Evolutionary conservation across 495 filamentous ascomycete genomes (phyloP), one percentile per base, ranked within the genome.

Genomic region (Tuber magnatum): DNA sequence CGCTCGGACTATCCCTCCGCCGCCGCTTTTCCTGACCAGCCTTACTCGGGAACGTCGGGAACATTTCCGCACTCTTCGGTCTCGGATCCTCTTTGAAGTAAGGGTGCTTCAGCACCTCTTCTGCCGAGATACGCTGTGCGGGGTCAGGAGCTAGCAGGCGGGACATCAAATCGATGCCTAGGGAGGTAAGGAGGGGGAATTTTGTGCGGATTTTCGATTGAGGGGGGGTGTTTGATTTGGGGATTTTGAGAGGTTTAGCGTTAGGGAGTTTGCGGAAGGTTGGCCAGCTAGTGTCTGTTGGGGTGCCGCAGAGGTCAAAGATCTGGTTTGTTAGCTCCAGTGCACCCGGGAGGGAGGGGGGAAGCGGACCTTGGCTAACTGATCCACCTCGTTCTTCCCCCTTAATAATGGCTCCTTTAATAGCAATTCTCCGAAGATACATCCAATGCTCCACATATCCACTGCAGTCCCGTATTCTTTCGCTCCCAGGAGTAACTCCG

Each of bases 361-460:
- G 75, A 80, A 86, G 87, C 83, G 88, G 89, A 75, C 77, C 61
- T 79, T 79, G 22, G 88, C 88, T 4, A 92, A 84, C 81, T 97
- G 90, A 82, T 97, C 94, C 46, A 97, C 94, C 83, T 98, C 95
- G 84, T 95, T 97, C 83, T 92, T 94, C 48, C 95, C 95, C 83
- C 95, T 93, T 1, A 99, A 84, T 39, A 98, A 83, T 4, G 94
- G 93, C 75, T 94, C 90, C 74, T 93, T 93, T 71, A 88, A 90
- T 6, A 97, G 86, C 9, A 99, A 88, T 84, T 99, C 94, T 73
- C 91, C 95, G 83, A 99, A 97, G 81, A 99, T 95, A 85, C 95
- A 99, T 20, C 95, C 95, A 14, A 97, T 85, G 84, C 92, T 94
- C 95, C 95, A 99, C 87, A 97, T 90, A 84, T 99, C 95, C 75